These are phyloP conservation scores for Cytospora leucostoma DNA, from an alignment of 2,329 filamentous ascomycete species.

Conservation along the genomic window DNA sequence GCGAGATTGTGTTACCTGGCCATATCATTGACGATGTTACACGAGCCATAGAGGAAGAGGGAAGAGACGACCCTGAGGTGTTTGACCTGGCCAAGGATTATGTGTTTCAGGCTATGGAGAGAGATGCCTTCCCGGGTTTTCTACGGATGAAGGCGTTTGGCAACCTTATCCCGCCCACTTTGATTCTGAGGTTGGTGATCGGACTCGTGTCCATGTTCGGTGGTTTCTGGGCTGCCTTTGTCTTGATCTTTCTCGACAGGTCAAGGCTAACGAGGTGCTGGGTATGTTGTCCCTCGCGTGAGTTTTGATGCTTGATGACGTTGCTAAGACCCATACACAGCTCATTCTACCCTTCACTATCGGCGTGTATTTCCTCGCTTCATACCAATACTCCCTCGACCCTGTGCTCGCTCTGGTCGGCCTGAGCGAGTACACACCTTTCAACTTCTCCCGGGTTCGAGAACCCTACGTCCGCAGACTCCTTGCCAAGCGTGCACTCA, in stretches of 20 bases:
- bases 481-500: constrained; percentile 77
- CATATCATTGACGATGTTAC: constrained; percentile 86
- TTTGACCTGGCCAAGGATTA: constrained; percentile 99
- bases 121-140: constrained; percentile 98
- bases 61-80: constrained; percentile 92
- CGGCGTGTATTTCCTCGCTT: constrained; percentile 83
- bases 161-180: constrained; percentile 89
- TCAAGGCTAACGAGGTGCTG: constrained; percentile 75
- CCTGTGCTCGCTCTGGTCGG: constrained; percentile 87
- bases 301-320: too few relatives aligned
- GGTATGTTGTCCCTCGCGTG: constrained; percentile 57
- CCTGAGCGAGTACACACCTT: constrained; percentile 93
- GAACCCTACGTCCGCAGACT: constrained; percentile 90
- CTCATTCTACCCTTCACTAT: constrained; percentile 87
- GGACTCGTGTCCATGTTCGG: constrained; percentile 86
- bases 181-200: constrained; percentile 81
- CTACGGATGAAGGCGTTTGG: constrained; percentile 92
- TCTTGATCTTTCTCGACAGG: constrained; percentile 87
- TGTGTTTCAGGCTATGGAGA: constrained; percentile 99
- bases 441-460: constrained; percentile 83
- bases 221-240: constrained; percentile 91
- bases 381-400: constrained; percentile 95
- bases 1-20: constrained; percentile 91
- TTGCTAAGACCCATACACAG: constrained; percentile 36
- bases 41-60: constrained; percentile 82